phyloP scores from a whole-genome alignment of 805 yeast species.

The Cyberlindnera petersonii region DNA sequence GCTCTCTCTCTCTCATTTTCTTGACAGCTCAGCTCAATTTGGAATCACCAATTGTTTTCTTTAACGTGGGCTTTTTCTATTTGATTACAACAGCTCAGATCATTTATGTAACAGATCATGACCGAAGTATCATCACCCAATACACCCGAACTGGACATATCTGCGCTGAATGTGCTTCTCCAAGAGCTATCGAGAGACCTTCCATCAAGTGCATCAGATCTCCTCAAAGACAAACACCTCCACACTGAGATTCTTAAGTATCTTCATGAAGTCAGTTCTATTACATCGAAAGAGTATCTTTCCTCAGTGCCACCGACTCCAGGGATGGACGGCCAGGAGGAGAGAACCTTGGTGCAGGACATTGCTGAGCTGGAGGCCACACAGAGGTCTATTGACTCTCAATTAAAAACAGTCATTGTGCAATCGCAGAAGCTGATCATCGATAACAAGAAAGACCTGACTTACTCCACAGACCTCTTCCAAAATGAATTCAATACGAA shows the following conservation, averaged over 20 bases:
- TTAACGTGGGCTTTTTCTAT: no score
- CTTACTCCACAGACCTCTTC: slow-evolving; percentile 29
- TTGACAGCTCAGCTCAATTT: no score
- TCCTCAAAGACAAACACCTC: slow-evolving; percentile 32
- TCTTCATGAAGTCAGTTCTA: slow-evolving; percentile 40
- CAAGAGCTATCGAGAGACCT: slow-evolving; percentile 33
- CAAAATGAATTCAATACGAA: slow-evolving; percentile 29
- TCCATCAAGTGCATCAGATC: slow-evolving; percentile 21
- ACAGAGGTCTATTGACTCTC: slow-evolving; percentile 44
- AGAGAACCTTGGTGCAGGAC: slow-evolving; percentile 53
- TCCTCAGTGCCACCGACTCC: slow-evolving; percentile 41
- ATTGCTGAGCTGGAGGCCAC: slow-evolving; percentile 67
- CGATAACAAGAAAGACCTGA: slow-evolving; percentile 41
- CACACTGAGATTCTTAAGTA: slow-evolving; percentile 33
- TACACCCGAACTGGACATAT: slow-evolving; percentile 8
- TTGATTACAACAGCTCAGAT: neutral
- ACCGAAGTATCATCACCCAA: neutral
- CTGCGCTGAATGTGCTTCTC: slow-evolving; percentile 31
- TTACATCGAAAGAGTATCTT: slow-evolving; percentile 43
- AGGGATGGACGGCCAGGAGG: slow-evolving; percentile 23
- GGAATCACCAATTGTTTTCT: no score
- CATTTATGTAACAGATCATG: neutral
- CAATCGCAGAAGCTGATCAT: slow-evolving; percentile 36
- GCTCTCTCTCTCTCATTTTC: no score
- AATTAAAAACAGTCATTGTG: slow-evolving; percentile 38